Percentiles rank a stretch among this genome's conserved stretches.
phyloP scores from a whole-genome alignment of 129 eudicot species.

The Ambrosia artemisiifolia region DNA sequence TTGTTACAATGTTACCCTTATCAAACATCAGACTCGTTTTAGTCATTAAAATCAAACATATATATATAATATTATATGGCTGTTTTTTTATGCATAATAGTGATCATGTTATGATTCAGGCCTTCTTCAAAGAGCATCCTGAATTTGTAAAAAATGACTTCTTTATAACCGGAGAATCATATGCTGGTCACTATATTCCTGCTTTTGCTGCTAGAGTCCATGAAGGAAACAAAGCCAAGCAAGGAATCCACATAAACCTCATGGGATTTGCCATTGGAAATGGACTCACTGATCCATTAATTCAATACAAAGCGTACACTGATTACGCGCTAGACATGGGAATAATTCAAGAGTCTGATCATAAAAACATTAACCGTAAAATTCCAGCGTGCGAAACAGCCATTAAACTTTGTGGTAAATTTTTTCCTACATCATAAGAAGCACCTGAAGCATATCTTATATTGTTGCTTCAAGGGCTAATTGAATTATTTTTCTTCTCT shows the following conservation, averaged over 20 bases:
- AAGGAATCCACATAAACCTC: conserved; percentile 75
- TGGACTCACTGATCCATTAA: conserved; percentile 91
- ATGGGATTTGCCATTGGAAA: conserved; percentile 99
- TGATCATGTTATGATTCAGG: conserved; percentile 37
- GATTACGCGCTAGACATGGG: conserved; percentile 90
- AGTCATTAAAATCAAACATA: neutral
- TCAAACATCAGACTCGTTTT: neutral
- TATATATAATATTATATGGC: too few relatives aligned
- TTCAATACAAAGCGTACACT: conserved; percentile 85
- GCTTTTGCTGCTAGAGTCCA: conserved; percentile 93
- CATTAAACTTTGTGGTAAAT: conserved; percentile 79
- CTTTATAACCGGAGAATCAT: conserved; percentile 88
- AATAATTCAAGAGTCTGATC: conserved; percentile 57
- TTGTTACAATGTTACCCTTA: neutral
- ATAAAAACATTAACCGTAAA: conserved; percentile 56
- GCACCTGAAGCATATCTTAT: neutral
- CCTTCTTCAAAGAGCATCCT: conserved; percentile 87
- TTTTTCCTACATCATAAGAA: neutral
- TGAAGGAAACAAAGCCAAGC: conserved; percentile 77
- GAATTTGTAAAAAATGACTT: conserved; percentile 67
- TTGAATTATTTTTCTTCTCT: neutral
- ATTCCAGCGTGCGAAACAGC: conserved; percentile 80
- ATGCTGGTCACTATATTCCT: conserved; percentile 95
- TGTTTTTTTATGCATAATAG: neutral
- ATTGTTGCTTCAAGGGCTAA: neutral